phyloP scores from a whole-genome alignment of 768 basidiomycete genomes.

The Calocybe indica region DNA sequence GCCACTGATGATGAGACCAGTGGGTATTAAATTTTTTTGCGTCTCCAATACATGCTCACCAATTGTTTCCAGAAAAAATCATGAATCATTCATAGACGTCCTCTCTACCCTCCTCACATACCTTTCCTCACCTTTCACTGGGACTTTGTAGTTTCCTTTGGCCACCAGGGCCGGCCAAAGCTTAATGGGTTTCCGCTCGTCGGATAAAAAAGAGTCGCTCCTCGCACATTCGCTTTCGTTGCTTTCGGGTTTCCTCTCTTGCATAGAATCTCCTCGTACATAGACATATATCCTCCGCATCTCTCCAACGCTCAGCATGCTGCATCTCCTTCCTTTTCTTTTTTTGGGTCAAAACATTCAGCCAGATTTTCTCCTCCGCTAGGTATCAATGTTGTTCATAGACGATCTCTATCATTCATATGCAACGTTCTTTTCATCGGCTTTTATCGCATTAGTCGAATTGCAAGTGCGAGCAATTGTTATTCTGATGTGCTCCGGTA shows the following conservation, averaged over 20 bases:
- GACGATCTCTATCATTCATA: conserved; percentile 14
- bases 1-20: conserved; percentile 54
- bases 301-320: not conserved
- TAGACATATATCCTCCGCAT: conserved; percentile 15
- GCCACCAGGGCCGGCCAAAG: not conserved
- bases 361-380: conserved; percentile 13
- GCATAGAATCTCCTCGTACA: conserved; percentile 6
- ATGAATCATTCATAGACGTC: conserved; percentile 13
- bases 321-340: not conserved
- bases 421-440: too few relatives aligned
- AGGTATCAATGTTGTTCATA: conserved; percentile 17
- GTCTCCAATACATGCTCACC: not conserved
- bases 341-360: conserved; percentile 8
- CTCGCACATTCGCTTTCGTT: conserved; percentile 13
- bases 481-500: too few relatives aligned
- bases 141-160: not conserved
- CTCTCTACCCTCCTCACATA: conserved; percentile 4
- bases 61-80: conserved; percentile 16
- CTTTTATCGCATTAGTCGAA: too few relatives aligned
- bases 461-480: too few relatives aligned
- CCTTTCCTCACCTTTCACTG: conserved; percentile 9
- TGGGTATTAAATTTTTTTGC: conserved; percentile 29
- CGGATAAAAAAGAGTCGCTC: conserved; percentile 3
- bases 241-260: conserved; percentile 3
- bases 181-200: not conserved